A percentile compares a stretch with the other conserved stretches of the same genome.
Evolutionary conservation across 768 basidiomycete species (phyloP).

Genomic region (Amanita fuliginea): DNA sequence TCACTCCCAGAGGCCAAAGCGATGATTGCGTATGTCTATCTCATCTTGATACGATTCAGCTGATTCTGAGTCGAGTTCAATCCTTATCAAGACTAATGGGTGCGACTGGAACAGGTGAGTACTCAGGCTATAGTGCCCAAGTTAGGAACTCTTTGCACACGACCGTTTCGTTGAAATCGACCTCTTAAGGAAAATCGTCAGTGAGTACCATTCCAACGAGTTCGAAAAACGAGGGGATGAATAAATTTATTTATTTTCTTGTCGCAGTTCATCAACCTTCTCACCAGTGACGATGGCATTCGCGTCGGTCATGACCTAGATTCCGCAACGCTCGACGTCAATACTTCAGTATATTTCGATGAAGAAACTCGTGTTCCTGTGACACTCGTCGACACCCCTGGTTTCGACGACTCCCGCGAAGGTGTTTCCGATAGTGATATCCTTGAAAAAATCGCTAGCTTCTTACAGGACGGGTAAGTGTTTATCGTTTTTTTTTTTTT

Average conservation of each 20-base stretch:
- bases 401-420: conserved; percentile 27
- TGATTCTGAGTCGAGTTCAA: not conserved
- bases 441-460: conserved; percentile 20
- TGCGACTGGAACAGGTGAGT: not conserved
- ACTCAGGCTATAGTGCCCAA: no score
- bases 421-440: conserved; percentile 21
- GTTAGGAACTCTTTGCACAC: no score
- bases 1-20: not conserved
- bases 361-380: conserved; percentile 9
- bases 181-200: not conserved
- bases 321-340: conserved; percentile 26
- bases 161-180: no score
- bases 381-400: conserved; percentile 31
- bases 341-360: conserved; percentile 1
- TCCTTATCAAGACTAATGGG: not conserved
- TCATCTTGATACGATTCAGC: not conserved
- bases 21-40: not conserved
- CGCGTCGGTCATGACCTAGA: conserved; percentile 25
- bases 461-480: conserved; percentile 11
- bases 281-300: conserved; percentile 22
- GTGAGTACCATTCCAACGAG: not conserved
- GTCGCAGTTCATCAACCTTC: conserved; percentile 28
- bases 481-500: not conserved
- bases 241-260: no score
- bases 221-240: not conserved